These are phyloP conservation scores for Didymellaceae sp. DNA, from an alignment of 2,329 filamentous ascomycete genomes.

Conservation along the genomic window DNA sequence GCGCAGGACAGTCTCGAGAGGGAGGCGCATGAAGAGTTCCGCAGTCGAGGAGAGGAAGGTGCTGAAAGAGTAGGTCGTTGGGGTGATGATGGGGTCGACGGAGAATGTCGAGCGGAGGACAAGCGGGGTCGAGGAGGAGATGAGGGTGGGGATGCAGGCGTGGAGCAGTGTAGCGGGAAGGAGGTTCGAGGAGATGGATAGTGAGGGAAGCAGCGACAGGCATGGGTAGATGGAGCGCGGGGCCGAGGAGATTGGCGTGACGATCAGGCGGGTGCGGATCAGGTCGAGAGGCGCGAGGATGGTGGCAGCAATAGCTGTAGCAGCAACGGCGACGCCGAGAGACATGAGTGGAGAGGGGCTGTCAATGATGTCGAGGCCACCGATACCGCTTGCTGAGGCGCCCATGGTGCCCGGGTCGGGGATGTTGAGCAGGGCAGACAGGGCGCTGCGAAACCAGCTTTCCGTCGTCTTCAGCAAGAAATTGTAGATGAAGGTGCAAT, in stretches of 20 bases:
- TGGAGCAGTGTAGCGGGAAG: conserved; percentile 86
- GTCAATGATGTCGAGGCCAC: conserved; percentile 79
- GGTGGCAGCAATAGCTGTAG: conserved; percentile 74
- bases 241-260: conserved; percentile 77
- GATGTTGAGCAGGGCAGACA: conserved; percentile 89
- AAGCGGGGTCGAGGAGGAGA: conserved; percentile 82
- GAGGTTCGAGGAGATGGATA: conserved; percentile 70
- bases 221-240: conserved; percentile 80
- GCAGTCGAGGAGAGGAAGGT: conserved; percentile 81
- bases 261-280: conserved; percentile 82
- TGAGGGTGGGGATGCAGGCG: conserved; percentile 80
- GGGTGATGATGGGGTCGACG: conserved; percentile 81
- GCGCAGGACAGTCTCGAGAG: conserved; percentile 88
- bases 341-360: conserved; percentile 84
- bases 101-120: conserved; percentile 83
- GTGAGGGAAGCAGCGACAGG: conserved; percentile 77
- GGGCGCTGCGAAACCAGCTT: conserved; percentile 86
- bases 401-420: conserved; percentile 74
- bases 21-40: conserved; percentile 85
- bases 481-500: conserved; percentile 89
- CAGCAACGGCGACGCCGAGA: conserved; percentile 72
- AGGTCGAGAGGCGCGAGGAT: conserved; percentile 87
- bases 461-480: conserved; percentile 86
- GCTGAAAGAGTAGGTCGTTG: conserved; percentile 79
- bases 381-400: conserved; percentile 52